Percentiles rank a stretch among this genome's conserved stretches.
Evolutionary conservation across 257 asterid genomes (phyloP).

Genomic region (Nicotiana sylvestris): DNA sequence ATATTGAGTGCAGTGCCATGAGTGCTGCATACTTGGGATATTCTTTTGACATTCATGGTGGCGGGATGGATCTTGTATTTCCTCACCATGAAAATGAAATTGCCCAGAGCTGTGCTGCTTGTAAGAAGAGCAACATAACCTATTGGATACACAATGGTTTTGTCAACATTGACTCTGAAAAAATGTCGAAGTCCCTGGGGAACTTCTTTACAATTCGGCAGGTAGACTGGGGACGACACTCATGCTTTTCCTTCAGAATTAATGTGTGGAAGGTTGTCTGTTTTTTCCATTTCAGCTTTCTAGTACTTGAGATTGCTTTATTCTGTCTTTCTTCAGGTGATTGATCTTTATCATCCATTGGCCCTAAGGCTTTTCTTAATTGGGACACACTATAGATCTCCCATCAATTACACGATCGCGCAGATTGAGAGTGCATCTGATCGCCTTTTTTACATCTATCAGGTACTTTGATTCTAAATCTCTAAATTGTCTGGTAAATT

Average conservation of each 20-base stretch:
- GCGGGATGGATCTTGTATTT: constrained; percentile 96
- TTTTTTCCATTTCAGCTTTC: background rate
- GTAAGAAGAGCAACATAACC: constrained; percentile 57
- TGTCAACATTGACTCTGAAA: constrained; percentile 85
- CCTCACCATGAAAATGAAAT: constrained; percentile 99
- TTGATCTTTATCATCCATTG: constrained; percentile 86
- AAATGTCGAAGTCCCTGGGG: constrained; percentile 97
- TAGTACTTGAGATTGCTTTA: constrained; percentile 10
- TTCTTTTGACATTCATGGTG: constrained; percentile 96
- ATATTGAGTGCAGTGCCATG: constrained; percentile 99
- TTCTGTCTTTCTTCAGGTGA: constrained; percentile 48
- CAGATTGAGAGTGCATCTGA: constrained; percentile 94
- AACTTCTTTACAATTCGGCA: constrained; percentile 92
- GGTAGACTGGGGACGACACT: constrained; percentile 34
- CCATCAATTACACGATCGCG: constrained; percentile 75
- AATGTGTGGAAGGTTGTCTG: background rate
- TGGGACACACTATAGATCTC: constrained; percentile 92
- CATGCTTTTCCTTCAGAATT: background rate
- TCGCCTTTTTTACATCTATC: constrained; percentile 81
- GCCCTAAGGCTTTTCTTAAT: constrained; percentile 82
- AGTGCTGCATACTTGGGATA: constrained; percentile 85
- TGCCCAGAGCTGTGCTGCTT: constrained; percentile 98
- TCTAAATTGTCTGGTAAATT: background rate
- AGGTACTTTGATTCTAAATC: constrained; percentile 40
- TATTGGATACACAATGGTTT: constrained; percentile 98